Evolutionary conservation across 2,329 filamentous ascomycete species (phyloP).

Genomic region (Tolypocladium album): DNA sequence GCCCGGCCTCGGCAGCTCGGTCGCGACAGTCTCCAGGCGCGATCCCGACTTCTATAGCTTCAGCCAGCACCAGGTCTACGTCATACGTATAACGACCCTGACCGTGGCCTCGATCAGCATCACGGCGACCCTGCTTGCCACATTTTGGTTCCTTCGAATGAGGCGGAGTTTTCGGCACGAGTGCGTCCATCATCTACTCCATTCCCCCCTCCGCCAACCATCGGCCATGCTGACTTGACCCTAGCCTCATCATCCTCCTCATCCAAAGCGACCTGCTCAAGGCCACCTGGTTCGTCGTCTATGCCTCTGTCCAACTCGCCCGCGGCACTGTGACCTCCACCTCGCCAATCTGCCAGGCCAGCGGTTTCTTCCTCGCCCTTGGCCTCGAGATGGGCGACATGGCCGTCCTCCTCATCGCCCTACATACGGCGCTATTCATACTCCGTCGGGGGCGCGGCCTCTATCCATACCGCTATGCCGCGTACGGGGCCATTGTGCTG

Average conservation of each 20-base stretch:
- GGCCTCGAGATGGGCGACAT: constrained; percentile 63
- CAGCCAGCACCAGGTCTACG: constrained; percentile 7
- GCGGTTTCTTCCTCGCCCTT: constrained; percentile 55
- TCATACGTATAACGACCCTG: constrained; percentile 22
- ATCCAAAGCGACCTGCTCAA: constrained; percentile 65
- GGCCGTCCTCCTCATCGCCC: constrained; percentile 59
- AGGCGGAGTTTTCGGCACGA: constrained; percentile 59
- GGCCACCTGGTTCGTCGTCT: constrained; percentile 56
- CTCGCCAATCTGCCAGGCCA: constrained; percentile 53
- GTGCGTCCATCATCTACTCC: constrained; percentile 16
- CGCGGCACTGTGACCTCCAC: constrained; percentile 36
- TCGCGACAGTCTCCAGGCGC: not conserved
- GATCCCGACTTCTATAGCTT: not conserved
- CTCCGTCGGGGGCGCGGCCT: constrained; percentile 54
- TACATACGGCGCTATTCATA: constrained; percentile 64
- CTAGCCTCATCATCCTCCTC: constrained; percentile 61
- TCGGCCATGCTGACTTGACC: not conserved
- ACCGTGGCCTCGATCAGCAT: constrained; percentile 41
- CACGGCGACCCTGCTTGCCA: constrained; percentile 39
- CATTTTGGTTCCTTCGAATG: constrained; percentile 69
- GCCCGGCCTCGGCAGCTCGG: not conserved
- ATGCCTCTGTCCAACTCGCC: constrained; percentile 47
- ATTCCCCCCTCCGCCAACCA: not conserved
- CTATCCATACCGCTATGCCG: constrained; percentile 52
- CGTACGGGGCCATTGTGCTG: constrained; percentile 46